phyloP scores from a whole-genome alignment of 768 basidiomycete genomes.

The Leccinum broughii region DNA sequence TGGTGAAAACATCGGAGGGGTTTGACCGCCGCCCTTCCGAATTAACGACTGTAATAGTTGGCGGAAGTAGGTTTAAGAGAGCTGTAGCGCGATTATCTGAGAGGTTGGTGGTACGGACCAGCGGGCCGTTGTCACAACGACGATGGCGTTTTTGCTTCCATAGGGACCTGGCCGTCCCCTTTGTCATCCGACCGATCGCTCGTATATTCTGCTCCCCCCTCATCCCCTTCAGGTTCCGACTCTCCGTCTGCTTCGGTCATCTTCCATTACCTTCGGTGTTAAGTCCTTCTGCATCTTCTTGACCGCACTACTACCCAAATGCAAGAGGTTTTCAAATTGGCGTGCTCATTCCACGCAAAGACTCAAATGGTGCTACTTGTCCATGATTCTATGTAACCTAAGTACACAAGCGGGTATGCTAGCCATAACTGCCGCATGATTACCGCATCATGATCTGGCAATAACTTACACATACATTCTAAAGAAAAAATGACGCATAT shows the following conservation, averaged over 20 bases:
- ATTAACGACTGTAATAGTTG: no score
- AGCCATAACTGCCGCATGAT: neutral
- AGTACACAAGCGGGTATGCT: neutral
- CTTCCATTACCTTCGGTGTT: no score
- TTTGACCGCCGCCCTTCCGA: no score
- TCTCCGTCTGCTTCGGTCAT: no score
- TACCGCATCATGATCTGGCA: neutral
- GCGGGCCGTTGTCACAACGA: no score
- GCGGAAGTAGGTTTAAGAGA: no score
- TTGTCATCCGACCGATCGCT: no score
- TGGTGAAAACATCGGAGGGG: no score
- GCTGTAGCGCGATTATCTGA: neutral
- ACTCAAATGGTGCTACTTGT: conserved; percentile 26
- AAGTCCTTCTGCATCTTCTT: neutral
- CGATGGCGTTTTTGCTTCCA: no score
- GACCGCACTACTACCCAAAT: neutral
- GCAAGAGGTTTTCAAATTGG: neutral
- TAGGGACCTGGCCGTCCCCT: no score
- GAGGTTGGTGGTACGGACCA: neutral
- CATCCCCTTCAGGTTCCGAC: no score
- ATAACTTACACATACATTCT: neutral
- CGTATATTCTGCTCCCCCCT: no score
- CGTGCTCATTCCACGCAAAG: neutral
- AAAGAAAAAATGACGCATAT: neutral
- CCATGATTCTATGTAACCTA: neutral